Evolutionary conservation across 2,329 filamentous ascomycete genomes (phyloP), one percentile per base, ranked within the genome.

Genomic region (Microcyclospora tardicrescens): DNA sequence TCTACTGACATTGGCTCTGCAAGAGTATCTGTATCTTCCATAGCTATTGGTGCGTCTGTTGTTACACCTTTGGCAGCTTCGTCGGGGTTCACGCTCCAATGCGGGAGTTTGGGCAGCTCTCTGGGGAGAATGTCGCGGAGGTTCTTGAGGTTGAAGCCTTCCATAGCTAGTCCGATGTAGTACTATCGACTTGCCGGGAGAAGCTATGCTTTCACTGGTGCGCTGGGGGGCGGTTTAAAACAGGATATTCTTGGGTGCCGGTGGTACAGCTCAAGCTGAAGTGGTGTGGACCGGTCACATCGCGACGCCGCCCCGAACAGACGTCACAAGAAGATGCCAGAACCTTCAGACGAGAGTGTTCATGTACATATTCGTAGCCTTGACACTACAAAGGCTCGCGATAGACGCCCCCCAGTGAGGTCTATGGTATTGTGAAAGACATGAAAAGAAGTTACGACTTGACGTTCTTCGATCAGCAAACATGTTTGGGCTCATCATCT

Each of bases 401-500:
- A 10, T 32, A 15, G 14, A 13, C 28, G 28, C 10, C n/a, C n/a
- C 28, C 10, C 28, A 30, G n/a, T 10, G 28, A 10, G 28, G 28
- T 10, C 28, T 10, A n/a, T n/a, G 10, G 16, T n/a, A 13, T 33
- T 33, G 5, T 32, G 12, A 4, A 14, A 14, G 10, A 2, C 5
- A 15, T 24, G 11, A n/a, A 8, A 24, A 24, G 19, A 24, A 24
- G 8, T 24, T 24, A n/a, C n/a, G n/a, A n/a, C n/a, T n/a, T n/a
- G n/a, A n/a, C 19, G 19, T 24, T 24, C 19, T 24, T 24, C 19
- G 8, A 24, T 24, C 19, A 5, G 19, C 19, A 24, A 35, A 34
- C 27, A 77, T 77, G 71, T 78, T 78, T 55, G 74, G 71, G 50
- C 65, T 78, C 48, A 68, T 78, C 49, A 63, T 77, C 40, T 73